Conservation (phyloP, 2,329 filamentous ascomycete genomes). For the Fusarium tupiense region DNA sequence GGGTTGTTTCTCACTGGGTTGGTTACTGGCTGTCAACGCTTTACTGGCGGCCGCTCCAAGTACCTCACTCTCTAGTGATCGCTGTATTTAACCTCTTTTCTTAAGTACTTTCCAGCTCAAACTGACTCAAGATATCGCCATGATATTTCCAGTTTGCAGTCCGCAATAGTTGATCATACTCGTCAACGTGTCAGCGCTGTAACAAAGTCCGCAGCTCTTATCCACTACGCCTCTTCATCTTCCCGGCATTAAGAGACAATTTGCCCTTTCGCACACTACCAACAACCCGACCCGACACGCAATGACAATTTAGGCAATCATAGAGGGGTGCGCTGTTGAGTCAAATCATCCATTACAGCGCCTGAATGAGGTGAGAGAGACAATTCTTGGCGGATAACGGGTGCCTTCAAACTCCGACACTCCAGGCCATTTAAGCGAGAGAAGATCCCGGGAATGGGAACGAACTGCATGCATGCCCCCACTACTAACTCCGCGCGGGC, state of each 20-base stretch:
- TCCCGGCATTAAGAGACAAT: background rate
- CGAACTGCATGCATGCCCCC: constrained; percentile 18
- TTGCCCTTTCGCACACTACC: constrained; percentile 27
- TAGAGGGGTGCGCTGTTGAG: constrained; percentile 4
- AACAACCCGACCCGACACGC: constrained; percentile 36
- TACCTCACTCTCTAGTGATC: background rate
- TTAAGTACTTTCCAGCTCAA: background rate
- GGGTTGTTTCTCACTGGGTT: constrained; percentile 4
- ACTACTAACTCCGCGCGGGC: constrained; percentile 13
- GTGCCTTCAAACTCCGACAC: constrained; percentile 20
- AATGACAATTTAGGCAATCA: background rate
- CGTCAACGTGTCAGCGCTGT: background rate
- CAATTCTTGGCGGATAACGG: constrained; percentile 33
- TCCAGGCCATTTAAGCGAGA: constrained; percentile 25
- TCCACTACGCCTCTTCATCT: background rate
- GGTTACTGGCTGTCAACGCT: constrained; percentile 1
- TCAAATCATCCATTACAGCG: background rate
- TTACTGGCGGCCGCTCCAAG: constrained; percentile 28
- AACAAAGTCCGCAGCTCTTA: constrained; percentile 15
- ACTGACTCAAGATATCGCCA: constrained; percentile 10
- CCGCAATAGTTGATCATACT: background rate
- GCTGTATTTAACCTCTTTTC: background rate
- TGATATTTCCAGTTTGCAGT: background rate
- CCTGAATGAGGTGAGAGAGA: background rate
- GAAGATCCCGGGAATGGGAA: constrained; percentile 22